Evolutionary conservation across 441 rosid genomes (phyloP).

Genomic region (Jatropha multifida): DNA sequence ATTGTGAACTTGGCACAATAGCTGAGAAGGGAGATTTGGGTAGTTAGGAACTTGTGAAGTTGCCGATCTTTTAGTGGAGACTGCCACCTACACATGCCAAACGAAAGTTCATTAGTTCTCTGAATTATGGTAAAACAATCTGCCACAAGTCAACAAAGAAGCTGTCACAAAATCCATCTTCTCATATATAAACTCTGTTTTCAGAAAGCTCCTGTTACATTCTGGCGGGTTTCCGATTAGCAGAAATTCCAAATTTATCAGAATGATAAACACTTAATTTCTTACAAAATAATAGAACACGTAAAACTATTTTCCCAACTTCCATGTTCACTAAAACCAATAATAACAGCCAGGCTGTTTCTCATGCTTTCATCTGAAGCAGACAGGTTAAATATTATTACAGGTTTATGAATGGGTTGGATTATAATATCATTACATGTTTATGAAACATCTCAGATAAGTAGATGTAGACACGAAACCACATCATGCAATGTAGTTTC

Average conservation of each 20-base stretch:
- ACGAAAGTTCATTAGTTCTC: background rate
- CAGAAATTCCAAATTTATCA: background rate
- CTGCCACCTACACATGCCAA: conserved; percentile 60
- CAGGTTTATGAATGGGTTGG: background rate
- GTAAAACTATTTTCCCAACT: background rate
- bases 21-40: conserved; percentile 89
- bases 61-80: conserved; percentile 82
- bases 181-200: background rate
- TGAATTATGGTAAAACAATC: background rate
- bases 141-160: conserved; percentile 2
- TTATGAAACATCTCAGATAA: background rate
- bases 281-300: too few relatives aligned
- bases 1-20: conserved; percentile 95
- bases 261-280: background rate
- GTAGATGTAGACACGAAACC: background rate
- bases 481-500: background rate
- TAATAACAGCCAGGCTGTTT: background rate
- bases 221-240: background rate
- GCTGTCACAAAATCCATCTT: background rate
- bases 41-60: conserved; percentile 90
- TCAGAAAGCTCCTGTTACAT: background rate
- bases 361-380: background rate
- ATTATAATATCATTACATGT: background rate
- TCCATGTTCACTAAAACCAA: background rate
- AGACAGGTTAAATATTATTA: background rate